Evolutionary conservation across 2,329 filamentous ascomycete species (phyloP).

Genomic region (Diplodia intermedia): DNA sequence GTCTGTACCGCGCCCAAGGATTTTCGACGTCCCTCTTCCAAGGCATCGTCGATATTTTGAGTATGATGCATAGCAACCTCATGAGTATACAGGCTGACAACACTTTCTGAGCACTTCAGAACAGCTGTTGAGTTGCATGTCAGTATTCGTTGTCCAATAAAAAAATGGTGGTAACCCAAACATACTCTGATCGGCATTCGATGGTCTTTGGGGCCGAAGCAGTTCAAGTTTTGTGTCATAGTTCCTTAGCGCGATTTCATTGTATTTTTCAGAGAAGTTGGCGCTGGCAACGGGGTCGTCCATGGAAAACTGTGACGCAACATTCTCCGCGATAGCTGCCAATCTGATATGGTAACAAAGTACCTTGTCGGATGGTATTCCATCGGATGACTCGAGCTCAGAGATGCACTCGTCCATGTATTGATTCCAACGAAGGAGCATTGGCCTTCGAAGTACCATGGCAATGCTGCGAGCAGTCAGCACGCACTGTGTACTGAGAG

Average conservation of each 20-base stretch:
- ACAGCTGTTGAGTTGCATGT: slow-evolving; percentile 40
- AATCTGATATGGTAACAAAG: slow-evolving; percentile 66
- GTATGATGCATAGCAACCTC: slow-evolving; percentile 58
- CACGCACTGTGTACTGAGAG: slow-evolving; percentile 28
- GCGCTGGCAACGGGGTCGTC: slow-evolving; percentile 60
- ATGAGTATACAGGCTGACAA: slow-evolving; percentile 58
- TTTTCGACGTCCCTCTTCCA: slow-evolving; percentile 42
- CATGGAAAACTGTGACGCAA: slow-evolving; percentile 64
- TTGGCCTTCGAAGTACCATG: slow-evolving; percentile 64
- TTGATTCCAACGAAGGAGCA: slow-evolving; percentile 66
- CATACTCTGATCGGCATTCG: slow-evolving; percentile 40
- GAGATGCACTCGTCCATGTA: slow-evolving; percentile 69
- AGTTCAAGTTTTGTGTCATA: slow-evolving; percentile 25
- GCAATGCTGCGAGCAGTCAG: slow-evolving; percentile 54
- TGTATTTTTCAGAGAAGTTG: slow-evolving; percentile 56
- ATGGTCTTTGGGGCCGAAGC: slow-evolving; percentile 9
- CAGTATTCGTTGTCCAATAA: neutral
- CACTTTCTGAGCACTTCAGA: slow-evolving; percentile 55
- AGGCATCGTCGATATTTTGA: slow-evolving; percentile 49
- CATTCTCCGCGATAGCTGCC: slow-evolving; percentile 64
- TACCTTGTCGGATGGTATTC: slow-evolving; percentile 62
- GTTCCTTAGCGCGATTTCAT: slow-evolving; percentile 21
- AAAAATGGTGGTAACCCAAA: neutral
- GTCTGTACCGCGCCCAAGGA: slow-evolving; percentile 56
- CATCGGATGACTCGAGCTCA: slow-evolving; percentile 62